These are phyloP conservation scores for Dittrichia graveolens DNA, from an alignment of 129 eudicot genomes.

Conservation along the genomic window DNA sequence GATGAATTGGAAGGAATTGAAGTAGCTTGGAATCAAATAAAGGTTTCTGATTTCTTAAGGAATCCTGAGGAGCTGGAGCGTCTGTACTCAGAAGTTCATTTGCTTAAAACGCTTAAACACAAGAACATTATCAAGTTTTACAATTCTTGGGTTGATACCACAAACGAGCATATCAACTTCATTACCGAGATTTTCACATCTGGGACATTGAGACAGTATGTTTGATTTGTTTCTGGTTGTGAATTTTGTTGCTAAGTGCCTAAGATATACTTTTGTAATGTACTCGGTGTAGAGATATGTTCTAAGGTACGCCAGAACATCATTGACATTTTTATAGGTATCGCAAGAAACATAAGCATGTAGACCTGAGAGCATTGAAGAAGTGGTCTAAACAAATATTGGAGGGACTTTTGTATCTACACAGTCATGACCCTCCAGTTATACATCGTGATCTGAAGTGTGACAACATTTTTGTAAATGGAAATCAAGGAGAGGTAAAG, in stretches of 20 bases:
- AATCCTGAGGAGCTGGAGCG: slow-evolving; percentile 76
- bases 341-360: slow-evolving; percentile 91
- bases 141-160: slow-evolving; percentile 86
- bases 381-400: slow-evolving; percentile 96
- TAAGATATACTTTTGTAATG: neutral
- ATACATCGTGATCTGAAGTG: slow-evolving; percentile 98
- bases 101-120: slow-evolving; percentile 93
- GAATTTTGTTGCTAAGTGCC: neutral
- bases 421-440: slow-evolving; percentile 94
- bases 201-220: slow-evolving; percentile 93
- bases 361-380: slow-evolving; percentile 90
- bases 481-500: slow-evolving; percentile 97
- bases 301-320: neutral
- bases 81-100: slow-evolving; percentile 83
- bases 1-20: slow-evolving; percentile 94
- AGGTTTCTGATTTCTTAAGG: slow-evolving; percentile 70
- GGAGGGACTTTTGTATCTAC: slow-evolving; percentile 96
- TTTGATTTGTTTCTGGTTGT: slow-evolving; percentile 11
- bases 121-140: slow-evolving; percentile 92
- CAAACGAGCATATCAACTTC: slow-evolving; percentile 82
- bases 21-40: slow-evolving; percentile 98
- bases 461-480: slow-evolving; percentile 96
- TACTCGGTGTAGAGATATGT: slow-evolving; percentile 18
- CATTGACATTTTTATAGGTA: slow-evolving; percentile 47
- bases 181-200: slow-evolving; percentile 96